phyloP scores from a whole-genome alignment of 805 yeast genomes.

The Wickerhamiella spandovensis region DNA sequence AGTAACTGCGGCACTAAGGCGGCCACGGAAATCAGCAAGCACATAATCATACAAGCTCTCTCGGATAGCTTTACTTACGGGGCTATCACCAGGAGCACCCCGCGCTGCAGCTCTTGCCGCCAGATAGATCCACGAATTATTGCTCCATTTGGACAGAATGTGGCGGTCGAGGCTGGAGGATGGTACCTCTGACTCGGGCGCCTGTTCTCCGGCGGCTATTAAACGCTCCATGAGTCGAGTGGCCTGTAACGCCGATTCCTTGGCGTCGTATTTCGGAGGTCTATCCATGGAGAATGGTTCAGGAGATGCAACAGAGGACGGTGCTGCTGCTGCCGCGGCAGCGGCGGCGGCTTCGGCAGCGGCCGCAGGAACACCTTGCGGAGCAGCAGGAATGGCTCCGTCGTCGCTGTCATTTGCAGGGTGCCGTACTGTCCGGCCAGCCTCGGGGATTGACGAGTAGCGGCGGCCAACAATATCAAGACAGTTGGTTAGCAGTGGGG shows the following conservation, averaged over 20 bases:
- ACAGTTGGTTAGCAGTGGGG: slow-evolving; percentile 45
- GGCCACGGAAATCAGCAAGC: slow-evolving; percentile 52
- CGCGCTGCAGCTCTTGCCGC: slow-evolving; percentile 70
- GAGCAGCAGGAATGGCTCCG: not conserved
- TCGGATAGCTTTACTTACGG: slow-evolving; percentile 40
- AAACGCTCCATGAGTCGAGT: slow-evolving; percentile 8
- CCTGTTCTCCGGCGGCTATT: slow-evolving; percentile 22
- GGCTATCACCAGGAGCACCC: slow-evolving; percentile 36
- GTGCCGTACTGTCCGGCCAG: not conserved
- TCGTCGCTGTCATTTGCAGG: slow-evolving; percentile 5
- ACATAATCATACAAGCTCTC: slow-evolving; percentile 60
- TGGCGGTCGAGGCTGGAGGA: slow-evolving; percentile 17
- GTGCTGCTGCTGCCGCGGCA: not conserved
- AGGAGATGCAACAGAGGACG: not conserved
- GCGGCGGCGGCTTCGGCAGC: not conserved
- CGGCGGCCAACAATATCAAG: slow-evolving; percentile 57
- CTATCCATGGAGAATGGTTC: not conserved
- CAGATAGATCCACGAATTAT: slow-evolving; percentile 63
- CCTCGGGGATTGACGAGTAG: slow-evolving; percentile 26
- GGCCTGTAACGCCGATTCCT: not conserved
- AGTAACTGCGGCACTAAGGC: slow-evolving; percentile 65
- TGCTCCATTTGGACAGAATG: slow-evolving; percentile 41
- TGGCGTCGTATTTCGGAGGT: not conserved
- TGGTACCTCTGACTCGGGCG: slow-evolving; percentile 12
- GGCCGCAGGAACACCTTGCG: not conserved